Evolutionary conservation across 73 alveolate species (phyloP).

Genomic region (Tetrahymena elliotti): DNA sequence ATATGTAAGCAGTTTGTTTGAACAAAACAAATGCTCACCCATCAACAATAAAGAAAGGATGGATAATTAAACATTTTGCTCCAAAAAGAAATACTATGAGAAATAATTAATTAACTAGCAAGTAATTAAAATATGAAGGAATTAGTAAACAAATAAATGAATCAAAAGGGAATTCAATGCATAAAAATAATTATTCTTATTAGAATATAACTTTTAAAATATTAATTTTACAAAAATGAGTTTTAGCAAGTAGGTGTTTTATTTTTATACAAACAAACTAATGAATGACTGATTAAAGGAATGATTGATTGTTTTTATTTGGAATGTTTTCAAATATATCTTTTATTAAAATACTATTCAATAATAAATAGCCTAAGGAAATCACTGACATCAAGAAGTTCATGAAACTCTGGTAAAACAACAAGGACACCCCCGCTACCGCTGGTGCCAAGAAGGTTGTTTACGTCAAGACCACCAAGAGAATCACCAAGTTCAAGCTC

Average conservation of each 20-base stretch:
- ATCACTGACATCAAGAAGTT: background rate
- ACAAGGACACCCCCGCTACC: background rate
- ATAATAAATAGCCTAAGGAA: background rate
- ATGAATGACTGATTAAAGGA: no score
- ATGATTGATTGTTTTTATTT: background rate
- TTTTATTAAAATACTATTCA: background rate
- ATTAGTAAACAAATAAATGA: background rate
- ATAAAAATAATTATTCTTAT: no score
- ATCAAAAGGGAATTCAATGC: background rate
- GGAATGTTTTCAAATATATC: background rate
- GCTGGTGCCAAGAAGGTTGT: conserved; percentile 8
- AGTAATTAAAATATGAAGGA: background rate
- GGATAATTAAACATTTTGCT: background rate
- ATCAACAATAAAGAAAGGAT: no score
- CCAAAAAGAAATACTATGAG: background rate
- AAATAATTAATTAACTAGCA: background rate
- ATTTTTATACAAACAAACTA: no score
- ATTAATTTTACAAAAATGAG: background rate
- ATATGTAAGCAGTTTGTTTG: background rate
- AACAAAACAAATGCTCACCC: background rate
- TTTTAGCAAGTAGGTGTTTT: background rate
- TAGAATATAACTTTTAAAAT: background rate
- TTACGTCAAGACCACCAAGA: conserved; percentile 21
- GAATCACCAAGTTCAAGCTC: conserved; percentile 42
- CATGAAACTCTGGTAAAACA: background rate